These are phyloP conservation scores for Ochromonadaceae sp. DNA, from an alignment of 352 stramenopile species.

Conservation along the genomic window DNA sequence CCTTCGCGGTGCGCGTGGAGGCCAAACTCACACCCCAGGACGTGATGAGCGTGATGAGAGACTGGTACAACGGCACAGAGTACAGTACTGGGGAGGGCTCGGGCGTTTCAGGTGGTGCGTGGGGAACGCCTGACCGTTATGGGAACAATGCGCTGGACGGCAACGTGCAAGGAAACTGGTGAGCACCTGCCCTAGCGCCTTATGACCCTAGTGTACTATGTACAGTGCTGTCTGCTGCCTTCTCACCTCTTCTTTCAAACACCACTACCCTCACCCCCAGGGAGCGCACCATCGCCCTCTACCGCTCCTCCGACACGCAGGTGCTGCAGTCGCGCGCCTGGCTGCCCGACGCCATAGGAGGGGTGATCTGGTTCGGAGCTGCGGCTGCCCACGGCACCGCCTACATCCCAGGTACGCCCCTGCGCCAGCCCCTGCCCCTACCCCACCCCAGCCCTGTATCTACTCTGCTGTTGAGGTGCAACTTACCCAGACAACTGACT, in stretches of 20 bases:
- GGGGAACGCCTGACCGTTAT: not conserved
- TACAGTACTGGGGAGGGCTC: not conserved
- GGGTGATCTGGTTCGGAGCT: slow-evolving; percentile 1
- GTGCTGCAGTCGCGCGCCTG: not conserved
- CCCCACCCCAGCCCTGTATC: too few relatives aligned
- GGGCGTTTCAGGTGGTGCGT: not conserved
- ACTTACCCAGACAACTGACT: too few relatives aligned
- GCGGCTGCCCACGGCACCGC: not conserved
- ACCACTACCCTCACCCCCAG: too few relatives aligned
- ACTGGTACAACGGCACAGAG: slow-evolving; percentile 13
- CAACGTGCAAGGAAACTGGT: too few relatives aligned
- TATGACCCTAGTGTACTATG: too few relatives aligned
- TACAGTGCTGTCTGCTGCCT: too few relatives aligned
- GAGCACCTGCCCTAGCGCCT: too few relatives aligned
- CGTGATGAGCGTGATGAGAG: slow-evolving; percentile 4
- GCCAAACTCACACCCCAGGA: not conserved
- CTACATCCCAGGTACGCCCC: slow-evolving; percentile 4
- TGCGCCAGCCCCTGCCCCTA: too few relatives aligned
- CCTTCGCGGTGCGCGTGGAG: not conserved
- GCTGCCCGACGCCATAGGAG: not conserved
- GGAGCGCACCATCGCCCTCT: not conserved
- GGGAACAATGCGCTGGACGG: not conserved
- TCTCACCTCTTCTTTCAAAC: too few relatives aligned
- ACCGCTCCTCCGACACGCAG: not conserved
- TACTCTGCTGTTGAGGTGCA: too few relatives aligned